Evolutionary conservation across 2,329 filamentous ascomycete species (phyloP), one percentile per base, ranked within the genome.

Genomic region (Calonectria honghensis): DNA sequence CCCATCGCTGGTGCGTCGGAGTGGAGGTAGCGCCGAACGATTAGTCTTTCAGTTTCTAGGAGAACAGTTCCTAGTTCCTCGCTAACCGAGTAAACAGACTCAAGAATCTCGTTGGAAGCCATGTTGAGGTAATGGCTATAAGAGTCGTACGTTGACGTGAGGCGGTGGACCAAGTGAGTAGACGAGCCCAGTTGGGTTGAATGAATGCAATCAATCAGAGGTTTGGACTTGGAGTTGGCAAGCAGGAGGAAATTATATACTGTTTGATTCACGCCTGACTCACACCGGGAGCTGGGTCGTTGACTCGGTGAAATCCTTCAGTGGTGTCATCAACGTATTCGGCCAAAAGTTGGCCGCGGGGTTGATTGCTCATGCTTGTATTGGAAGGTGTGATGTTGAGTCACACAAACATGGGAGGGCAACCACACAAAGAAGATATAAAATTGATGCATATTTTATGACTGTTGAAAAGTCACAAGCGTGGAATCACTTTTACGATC

Each of bases 1-100:
- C 85, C 77, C 41, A 87, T 64, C 27, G 80, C 74, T 5, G 80
- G 74, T 6, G 85, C 86, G 76, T 91, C 89, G 2, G 82, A 79
- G 6, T 72, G 73, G 32, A 80, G 75, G 73, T 82, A 87, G 37
- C 85, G 85, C 9, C 89, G 87, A 70, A 90, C 81, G 70, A 86
- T 80, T 78, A 85, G 79, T 10, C 84, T 77, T 24, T 82, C 77
- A 0, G 84, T 85, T 72, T 83, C 82, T 10, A 85, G 37, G 18
- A 85, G 76, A 32, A 82, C 31, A 14, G 82, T 80, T 18, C 83
- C 83, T 1, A 78, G 79, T 29, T 81, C 81, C 31, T 76, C 69
- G 71, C 77, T 81, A 3, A 80, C 82, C 45, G 79, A 80, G 13
- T 70, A 76, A 24, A 77, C 75, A 14, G 83, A 79, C 10, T 70